Base-by-base conservation (phyloP, 2,329 filamentous ascomycete genomes). In the Trichophyton mentagrophytes region DNA sequence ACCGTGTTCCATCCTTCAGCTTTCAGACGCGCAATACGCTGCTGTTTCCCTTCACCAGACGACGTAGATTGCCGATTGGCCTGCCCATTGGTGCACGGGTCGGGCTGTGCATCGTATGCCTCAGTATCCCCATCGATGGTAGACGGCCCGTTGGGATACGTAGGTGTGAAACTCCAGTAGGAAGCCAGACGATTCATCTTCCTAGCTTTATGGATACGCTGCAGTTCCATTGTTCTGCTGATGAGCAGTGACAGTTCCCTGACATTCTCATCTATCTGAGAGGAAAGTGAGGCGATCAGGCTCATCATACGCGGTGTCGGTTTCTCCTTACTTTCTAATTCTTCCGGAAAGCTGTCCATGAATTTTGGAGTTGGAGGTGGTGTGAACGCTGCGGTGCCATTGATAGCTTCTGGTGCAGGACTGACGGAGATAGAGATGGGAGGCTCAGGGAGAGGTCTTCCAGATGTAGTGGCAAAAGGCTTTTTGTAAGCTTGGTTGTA, bases 121-220 rank as follows among this genome's bases (percentile, higher is more conserved):
- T 47, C 42, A 1, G 27, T 22, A 3, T 11, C 42, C 17, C 20
- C 55, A 6, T 30, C 38, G 13, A 36, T 36, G 9, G 20, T 47
- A 15, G 60, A 46, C 15, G 60, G 5, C 57, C 40, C 40, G n/a
- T 64, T 61, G 1, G 61, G 33, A 51, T 68, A 64, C 5, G 69
- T 58, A 2, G 70, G 69, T 20, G 65, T 69, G 47, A 76, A 76
- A 20, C 67, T 74, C 74, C 74, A 76, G 60, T 74, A 76, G 0
- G 74, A 76, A 1, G 66, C 66, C 4, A 70, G 67, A 1, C 71
- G 72, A 4, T 65, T 65, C 58, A 70, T 62, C 57, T 66, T 69
- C 2, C 67, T 67, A 22, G 65, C 60, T 17, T 65, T 65, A 42
- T 64, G 65, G 42, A 61, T 36, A 49, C 61, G 64, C 57, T 66